These are phyloP conservation scores for Aspergillus avenaceus DNA, from an alignment of 495 filamentous ascomycete species.

Conservation along the genomic window DNA sequence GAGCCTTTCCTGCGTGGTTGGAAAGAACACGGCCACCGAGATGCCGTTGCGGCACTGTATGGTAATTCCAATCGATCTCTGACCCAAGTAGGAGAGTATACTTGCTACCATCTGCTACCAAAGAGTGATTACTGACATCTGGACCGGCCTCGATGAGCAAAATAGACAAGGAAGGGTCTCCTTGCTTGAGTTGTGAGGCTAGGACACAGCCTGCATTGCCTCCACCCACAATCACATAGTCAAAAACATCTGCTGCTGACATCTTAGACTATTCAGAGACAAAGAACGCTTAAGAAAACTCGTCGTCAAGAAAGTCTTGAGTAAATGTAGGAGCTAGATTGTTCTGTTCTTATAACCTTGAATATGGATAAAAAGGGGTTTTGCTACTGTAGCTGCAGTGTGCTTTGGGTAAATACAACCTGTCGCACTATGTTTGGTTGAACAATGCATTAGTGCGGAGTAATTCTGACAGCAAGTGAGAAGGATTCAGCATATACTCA, in stretches of 20 bases:
- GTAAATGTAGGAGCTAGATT: too few relatives aligned
- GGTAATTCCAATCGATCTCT: constrained; percentile 25
- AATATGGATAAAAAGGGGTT: too few relatives aligned
- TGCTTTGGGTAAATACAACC: too few relatives aligned
- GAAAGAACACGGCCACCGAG: neutral
- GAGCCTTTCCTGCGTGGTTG: neutral
- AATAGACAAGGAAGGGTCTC: constrained; percentile 13
- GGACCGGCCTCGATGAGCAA: constrained; percentile 33
- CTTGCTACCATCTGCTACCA: constrained; percentile 3
- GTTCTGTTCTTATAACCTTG: too few relatives aligned
- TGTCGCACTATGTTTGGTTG: too few relatives aligned
- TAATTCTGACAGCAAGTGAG: too few relatives aligned
- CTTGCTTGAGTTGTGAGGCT: constrained; percentile 19
- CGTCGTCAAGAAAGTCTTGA: neutral
- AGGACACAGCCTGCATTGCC: constrained; percentile 37
- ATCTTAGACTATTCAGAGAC: neutral
- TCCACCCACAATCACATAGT: constrained; percentile 41
- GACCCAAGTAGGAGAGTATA: constrained; percentile 10
- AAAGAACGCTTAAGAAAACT: too few relatives aligned
- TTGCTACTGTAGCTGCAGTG: too few relatives aligned
- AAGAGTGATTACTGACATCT: constrained; percentile 18
- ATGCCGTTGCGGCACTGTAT: constrained; percentile 9
- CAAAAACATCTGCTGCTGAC: neutral
- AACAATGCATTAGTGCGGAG: too few relatives aligned
- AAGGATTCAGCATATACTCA: too few relatives aligned